These are phyloP conservation scores for Phaffomyces antillensis DNA, from an alignment of 805 yeast species.

Conservation along the genomic window DNA sequence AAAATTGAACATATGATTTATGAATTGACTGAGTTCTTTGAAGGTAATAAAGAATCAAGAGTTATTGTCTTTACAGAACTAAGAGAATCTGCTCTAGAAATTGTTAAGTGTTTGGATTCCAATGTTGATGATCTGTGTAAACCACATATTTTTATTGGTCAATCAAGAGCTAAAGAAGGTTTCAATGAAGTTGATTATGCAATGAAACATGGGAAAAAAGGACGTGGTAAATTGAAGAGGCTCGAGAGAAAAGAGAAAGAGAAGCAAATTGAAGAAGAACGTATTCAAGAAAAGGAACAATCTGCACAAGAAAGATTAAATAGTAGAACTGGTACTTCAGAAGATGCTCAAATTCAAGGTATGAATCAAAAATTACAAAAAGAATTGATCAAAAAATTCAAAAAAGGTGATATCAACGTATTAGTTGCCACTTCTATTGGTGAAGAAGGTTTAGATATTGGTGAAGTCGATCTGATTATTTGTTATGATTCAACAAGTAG, in stretches of 20 bases:
- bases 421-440: conserved; percentile 96
- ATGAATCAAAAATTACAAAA: conserved; percentile 90
- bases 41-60: conserved; percentile 44
- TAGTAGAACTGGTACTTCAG: conserved; percentile 55
- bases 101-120: conserved; percentile 56
- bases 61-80: conserved; percentile 85
- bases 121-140: conserved; percentile 31
- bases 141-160: conserved; percentile 92
- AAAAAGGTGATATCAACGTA: conserved; percentile 64
- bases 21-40: conserved; percentile 52
- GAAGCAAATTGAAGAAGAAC: conserved; percentile 23
- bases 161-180: conserved; percentile 65
- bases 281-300: conserved; percentile 25
- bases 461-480: conserved; percentile 90
- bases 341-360: conserved; percentile 70
- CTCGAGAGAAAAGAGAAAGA: conserved; percentile 27
- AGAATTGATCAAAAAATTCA: conserved; percentile 66
- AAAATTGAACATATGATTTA: conserved; percentile 56
- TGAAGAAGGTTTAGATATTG: conserved; percentile 97
- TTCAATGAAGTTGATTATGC: conserved; percentile 51
- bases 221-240: conserved; percentile 33
- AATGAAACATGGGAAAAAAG: conserved; percentile 37
- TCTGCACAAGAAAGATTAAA: conserved; percentile 28
- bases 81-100: conserved; percentile 86
- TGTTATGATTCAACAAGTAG: conserved; percentile 92